Evolutionary conservation across 1,139 yeast species (phyloP).

Genomic region (Debaryomyces robertsiae): DNA sequence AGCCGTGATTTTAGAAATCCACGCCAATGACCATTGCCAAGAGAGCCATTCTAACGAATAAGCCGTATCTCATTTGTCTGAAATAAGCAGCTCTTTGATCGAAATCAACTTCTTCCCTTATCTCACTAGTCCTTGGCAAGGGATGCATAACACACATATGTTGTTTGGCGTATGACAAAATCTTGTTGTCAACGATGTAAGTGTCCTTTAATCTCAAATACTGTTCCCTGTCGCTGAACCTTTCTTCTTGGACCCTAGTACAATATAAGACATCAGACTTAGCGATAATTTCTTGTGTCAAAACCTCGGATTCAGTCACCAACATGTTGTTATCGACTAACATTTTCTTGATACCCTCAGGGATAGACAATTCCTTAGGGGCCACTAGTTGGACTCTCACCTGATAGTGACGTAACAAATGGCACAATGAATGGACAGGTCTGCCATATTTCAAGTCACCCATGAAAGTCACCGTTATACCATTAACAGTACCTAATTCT

Average conservation of each 20-base stretch:
- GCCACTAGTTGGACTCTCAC: constrained; percentile 91
- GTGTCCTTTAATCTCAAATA: constrained; percentile 89
- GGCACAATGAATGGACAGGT: constrained; percentile 96
- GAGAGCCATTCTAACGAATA: constrained; percentile 97
- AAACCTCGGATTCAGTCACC: constrained; percentile 68
- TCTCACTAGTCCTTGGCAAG: constrained; percentile 94
- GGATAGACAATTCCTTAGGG: constrained; percentile 85
- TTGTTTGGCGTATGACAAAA: constrained; percentile 89
- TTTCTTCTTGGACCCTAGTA: constrained; percentile 97
- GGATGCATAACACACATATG: constrained; percentile 99
- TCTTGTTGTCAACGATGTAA: constrained; percentile 89
- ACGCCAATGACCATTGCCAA: constrained; percentile 97
- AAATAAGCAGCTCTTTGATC: constrained; percentile 99
- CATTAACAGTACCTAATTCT: constrained; percentile 97
- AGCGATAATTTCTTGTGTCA: constrained; percentile 82
- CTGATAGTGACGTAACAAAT: constrained; percentile 86
- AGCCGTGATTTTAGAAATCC: constrained; percentile 41
- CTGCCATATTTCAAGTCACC: constrained; percentile 98
- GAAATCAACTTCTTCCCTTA: constrained; percentile 96
- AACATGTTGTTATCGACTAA: constrained; percentile 68
- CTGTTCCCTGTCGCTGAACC: constrained; percentile 75
- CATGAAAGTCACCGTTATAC: constrained; percentile 97
- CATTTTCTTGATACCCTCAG: constrained; percentile 68
- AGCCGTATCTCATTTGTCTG: constrained; percentile 98
- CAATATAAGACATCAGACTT: constrained; percentile 95